A percentile compares a stretch with the other conserved stretches of the same genome.
Conservation (phyloP, 192 early-diverging fungal genomes). For the Glomus cerebriforme region DNA sequence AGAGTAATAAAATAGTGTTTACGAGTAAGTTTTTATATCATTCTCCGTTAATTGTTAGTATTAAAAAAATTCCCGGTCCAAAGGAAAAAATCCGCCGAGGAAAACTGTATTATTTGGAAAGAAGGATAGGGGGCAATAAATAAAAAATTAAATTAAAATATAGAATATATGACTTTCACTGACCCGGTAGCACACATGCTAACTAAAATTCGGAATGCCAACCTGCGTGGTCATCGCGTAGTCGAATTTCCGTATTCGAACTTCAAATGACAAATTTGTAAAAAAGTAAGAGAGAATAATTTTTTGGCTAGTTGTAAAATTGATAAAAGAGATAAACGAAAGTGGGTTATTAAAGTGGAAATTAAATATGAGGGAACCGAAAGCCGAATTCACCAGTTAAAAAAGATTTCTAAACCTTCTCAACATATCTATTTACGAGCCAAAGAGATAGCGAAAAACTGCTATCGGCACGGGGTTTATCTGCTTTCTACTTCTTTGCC, state of each 20-base stretch:
- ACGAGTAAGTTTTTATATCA: too few relatives aligned
- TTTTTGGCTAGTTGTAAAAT: not conserved
- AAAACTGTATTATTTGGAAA: not conserved
- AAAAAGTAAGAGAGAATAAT: not conserved
- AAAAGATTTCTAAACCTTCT: slow-evolving; percentile 23
- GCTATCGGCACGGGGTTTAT: not conserved
- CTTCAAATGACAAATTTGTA: slow-evolving; percentile 11
- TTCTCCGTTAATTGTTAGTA: too few relatives aligned
- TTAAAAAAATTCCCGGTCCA: too few relatives aligned
- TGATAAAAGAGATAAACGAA: slow-evolving; percentile 3
- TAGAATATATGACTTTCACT: slow-evolving; percentile 7
- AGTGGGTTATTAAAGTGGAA: not conserved
- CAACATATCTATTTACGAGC: slow-evolving; percentile 8
- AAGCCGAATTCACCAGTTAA: slow-evolving; percentile 9
- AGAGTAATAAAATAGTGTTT: too few relatives aligned
- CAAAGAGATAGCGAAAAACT: not conserved
- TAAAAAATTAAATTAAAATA: too few relatives aligned
- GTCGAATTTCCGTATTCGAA: not conserved
- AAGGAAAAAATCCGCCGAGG: too few relatives aligned
- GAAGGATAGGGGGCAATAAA: too few relatives aligned
- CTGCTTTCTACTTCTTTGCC: not conserved
- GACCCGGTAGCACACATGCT: slow-evolving; percentile 11
- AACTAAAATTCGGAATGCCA: slow-evolving; percentile 7
- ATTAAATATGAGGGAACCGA: not conserved
- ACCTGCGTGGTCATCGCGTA: not conserved